Evolutionary conservation across 1,284 basidiomycete species (phyloP).

Genomic region (Trichosporon ovoides): DNA sequence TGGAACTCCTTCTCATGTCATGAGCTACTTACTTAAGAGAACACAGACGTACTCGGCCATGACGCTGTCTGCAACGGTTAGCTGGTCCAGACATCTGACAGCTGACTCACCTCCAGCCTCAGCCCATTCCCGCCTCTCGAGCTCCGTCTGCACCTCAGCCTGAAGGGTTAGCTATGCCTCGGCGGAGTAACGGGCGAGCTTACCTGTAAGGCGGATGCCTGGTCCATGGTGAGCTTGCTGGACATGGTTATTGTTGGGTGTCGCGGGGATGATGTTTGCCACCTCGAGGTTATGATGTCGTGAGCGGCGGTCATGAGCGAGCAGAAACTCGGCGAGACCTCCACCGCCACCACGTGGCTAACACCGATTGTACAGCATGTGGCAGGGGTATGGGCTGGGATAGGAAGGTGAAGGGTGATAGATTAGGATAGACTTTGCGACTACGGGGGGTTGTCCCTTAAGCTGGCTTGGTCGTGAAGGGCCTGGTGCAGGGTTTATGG

Average conservation of each 20-base stretch:
- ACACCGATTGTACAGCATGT: not conserved
- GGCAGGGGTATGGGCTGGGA: no score
- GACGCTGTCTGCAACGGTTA: slow-evolving; percentile 31
- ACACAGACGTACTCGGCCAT: slow-evolving; percentile 48
- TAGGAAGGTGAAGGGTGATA: no score
- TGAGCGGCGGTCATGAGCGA: not conserved
- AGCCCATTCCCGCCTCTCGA: slow-evolving; percentile 46
- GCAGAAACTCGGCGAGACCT: slow-evolving; percentile 2
- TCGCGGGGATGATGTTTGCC: not conserved
- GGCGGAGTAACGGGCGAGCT: no score
- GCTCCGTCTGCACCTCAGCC: slow-evolving; percentile 38
- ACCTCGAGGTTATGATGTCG: not conserved
- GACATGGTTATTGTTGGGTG: slow-evolving; percentile 8
- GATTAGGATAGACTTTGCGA: no score
- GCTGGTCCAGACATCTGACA: not conserved
- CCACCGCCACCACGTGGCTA: not conserved
- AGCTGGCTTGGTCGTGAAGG: no score
- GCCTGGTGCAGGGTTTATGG: no score
- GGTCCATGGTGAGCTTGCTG: slow-evolving; percentile 7
- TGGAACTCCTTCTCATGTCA: not conserved
- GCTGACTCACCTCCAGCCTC: slow-evolving; percentile 33
- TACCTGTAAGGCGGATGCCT: slow-evolving; percentile 11
- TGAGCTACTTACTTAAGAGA: slow-evolving; percentile 34
- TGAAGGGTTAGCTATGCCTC: slow-evolving; percentile 21
- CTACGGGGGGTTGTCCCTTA: no score